phyloP scores from a whole-genome alignment of 192 early-diverging fungal species.

The Chytriomyces sp. region DNA sequence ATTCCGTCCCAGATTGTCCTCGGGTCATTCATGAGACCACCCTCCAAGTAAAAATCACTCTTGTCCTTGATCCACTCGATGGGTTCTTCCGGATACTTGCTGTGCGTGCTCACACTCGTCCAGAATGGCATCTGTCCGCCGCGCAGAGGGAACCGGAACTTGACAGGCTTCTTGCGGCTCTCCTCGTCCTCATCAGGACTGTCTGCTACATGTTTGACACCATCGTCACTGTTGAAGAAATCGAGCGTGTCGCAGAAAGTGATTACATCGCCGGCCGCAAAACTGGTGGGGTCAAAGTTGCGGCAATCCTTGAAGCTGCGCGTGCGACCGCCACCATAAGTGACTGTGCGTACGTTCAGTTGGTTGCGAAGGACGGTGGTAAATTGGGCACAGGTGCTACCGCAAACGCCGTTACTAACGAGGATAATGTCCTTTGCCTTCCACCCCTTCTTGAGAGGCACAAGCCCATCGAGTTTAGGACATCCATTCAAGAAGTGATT shows the following conservation, averaged over 20 bases:
- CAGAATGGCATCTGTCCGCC: conserved; percentile 14
- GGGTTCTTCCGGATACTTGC: background rate
- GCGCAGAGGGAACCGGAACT: conserved; percentile 5
- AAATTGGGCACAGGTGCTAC: conserved; percentile 16
- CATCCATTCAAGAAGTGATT: background rate
- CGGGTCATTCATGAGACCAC: background rate
- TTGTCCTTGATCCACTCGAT: conserved; percentile 9
- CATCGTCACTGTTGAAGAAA: background rate
- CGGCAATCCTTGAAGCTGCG: background rate
- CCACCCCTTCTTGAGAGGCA: background rate
- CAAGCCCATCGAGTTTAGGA: background rate
- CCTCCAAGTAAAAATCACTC: conserved; percentile 9
- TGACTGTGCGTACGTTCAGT: conserved; percentile 4
- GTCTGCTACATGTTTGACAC: background rate
- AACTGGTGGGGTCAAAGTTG: conserved; percentile 10
- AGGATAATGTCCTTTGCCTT: conserved; percentile 2
- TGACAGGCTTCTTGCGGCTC: background rate
- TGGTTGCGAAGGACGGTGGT: background rate
- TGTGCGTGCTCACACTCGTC: background rate
- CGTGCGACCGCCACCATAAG: conserved; percentile 11
- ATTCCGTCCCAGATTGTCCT: conserved; percentile 24
- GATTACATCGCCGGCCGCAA: conserved; percentile 8
- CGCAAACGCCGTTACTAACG: conserved; percentile 14
- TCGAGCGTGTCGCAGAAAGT: background rate
- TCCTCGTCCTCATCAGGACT: background rate